Base-by-base conservation (phyloP, 2,329 filamentous ascomycete genomes). In the Fusarium austroafricanum region DNA sequence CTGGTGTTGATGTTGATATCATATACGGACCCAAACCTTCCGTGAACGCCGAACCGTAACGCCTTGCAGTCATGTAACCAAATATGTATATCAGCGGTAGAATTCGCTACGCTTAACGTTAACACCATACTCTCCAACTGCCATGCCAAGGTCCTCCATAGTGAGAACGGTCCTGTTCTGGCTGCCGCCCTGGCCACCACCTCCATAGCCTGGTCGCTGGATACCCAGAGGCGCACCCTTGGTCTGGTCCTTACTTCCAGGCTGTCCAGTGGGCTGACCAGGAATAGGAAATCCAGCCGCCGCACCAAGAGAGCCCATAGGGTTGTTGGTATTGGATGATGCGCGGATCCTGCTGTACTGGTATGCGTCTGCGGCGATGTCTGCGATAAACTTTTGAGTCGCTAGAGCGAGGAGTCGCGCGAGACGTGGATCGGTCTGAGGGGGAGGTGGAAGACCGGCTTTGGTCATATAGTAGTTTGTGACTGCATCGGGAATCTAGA, bases 131-230 rank as follows among this genome's bases (percentile, higher is more conserved):
- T 99, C 96, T 31, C 92, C 92, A 29, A 98, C 95, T 2, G 96
- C 96, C 94, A 98, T 98, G 17, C 96, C 96, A 73, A 99, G 80
- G 79, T 99, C 96, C 81, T 99, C 96, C 96, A 99, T 98, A 1
- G 96, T 98, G 65, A 99, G 84, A 55, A 99, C 95, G 18, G 96
- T 97, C 67, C 94, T 87, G 68, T 96, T 97, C 82, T 96, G 93
- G 55, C 90, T 92, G 2, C 93, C 92, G 28, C 94, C 94, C 75
- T 94, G 92, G 0, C 94, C 94, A 71, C 95, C 95, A 67, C 95
- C 96, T 17, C 93, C 93, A 75, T 90, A 95, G 1, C 92, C 92
- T 23, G 92, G 88, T 50, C 92, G 83, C 81, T 94, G 91, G 64
- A 92, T 91, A 4, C 90, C 93, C 68, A 91, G 81, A 76, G 90